Evolutionary conservation across 139 green algal species (phyloP).

Genomic region (Gonium pectorale): DNA sequence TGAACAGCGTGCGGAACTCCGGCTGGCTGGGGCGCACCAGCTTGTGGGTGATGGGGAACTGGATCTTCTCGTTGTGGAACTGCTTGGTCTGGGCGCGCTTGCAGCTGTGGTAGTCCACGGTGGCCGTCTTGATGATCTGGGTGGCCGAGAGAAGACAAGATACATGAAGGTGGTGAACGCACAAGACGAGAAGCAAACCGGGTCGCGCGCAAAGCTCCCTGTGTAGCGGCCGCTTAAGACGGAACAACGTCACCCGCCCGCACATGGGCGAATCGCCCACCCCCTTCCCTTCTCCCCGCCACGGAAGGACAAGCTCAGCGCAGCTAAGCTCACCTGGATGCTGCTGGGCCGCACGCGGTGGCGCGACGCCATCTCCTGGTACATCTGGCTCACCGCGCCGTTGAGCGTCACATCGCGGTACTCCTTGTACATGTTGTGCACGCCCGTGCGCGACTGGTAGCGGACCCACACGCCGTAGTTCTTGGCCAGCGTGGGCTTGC

Average conservation of each 20-base stretch:
- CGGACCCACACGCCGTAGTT: slow-evolving; percentile 99
- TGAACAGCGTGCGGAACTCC: slow-evolving; percentile 87
- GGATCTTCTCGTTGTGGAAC: slow-evolving; percentile 97
- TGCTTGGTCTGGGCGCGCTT: slow-evolving; percentile 92
- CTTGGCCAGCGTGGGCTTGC: slow-evolving; percentile 95
- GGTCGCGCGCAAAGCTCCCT: no score
- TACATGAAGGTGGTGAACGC: no score
- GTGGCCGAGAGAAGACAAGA: no score
- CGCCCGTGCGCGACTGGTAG: slow-evolving; percentile 95
- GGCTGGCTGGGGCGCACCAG: slow-evolving; percentile 56
- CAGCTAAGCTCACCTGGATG: no score
- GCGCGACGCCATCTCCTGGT: slow-evolving; percentile 97
- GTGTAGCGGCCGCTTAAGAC: no score
- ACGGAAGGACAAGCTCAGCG: no score
- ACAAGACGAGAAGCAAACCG: no score
- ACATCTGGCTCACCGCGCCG: slow-evolving; percentile 95
- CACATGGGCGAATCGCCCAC: no score
- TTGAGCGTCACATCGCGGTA: slow-evolving; percentile 99
- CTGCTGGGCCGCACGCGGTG: slow-evolving; percentile 92
- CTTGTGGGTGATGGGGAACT: slow-evolving; percentile 90
- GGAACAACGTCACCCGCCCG: no score
- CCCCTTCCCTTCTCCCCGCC: no score
- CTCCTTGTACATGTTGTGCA: slow-evolving; percentile 76
- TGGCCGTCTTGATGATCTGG: slow-evolving; percentile 98
- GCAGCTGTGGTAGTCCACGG: slow-evolving; percentile 79